Conservation (phyloP, 129 eudicot genomes). For the Artemisia argyi region DNA sequence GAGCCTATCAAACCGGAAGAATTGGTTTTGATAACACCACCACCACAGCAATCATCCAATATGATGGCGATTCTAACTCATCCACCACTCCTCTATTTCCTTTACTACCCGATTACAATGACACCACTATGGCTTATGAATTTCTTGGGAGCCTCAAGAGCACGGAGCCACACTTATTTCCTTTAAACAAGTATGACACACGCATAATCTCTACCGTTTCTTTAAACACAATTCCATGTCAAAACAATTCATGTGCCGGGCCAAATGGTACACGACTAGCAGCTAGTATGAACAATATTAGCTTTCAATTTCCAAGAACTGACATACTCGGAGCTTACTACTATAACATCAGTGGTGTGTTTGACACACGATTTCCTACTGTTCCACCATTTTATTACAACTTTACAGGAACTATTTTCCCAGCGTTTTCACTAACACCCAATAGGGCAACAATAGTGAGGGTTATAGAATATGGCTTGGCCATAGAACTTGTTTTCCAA, state of each 20-base stretch:
- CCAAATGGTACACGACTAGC: slow-evolving; percentile 64
- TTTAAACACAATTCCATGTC: slow-evolving; percentile 50
- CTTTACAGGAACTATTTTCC: slow-evolving; percentile 37
- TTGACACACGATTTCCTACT: slow-evolving; percentile 44
- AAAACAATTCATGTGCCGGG: slow-evolving; percentile 41
- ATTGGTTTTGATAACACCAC: slow-evolving; percentile 45
- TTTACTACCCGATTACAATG: slow-evolving; percentile 47
- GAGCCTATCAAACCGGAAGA: slow-evolving; percentile 28
- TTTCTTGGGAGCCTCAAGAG: slow-evolving; percentile 41
- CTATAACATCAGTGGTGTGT: slow-evolving; percentile 47
- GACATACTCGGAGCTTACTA: slow-evolving; percentile 65
- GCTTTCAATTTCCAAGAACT: slow-evolving; percentile 42
- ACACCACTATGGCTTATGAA: slow-evolving; percentile 39
- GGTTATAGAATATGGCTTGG: slow-evolving; percentile 33
- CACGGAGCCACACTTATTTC: slow-evolving; percentile 38
- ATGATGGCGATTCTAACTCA: background rate
- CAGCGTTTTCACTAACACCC: slow-evolving; percentile 33
- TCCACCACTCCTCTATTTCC: slow-evolving; percentile 32
- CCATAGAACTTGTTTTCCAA: slow-evolving; percentile 50
- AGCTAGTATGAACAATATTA: slow-evolving; percentile 67
- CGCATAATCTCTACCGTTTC: slow-evolving; percentile 41
- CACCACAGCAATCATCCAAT: slow-evolving; percentile 46
- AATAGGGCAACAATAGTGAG: slow-evolving; percentile 41
- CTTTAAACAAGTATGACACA: slow-evolving; percentile 18
- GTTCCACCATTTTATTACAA: slow-evolving; percentile 51